Conservation (phyloP, 2,329 filamentous ascomycete genomes). For the Xylariaceae sp. region DNA sequence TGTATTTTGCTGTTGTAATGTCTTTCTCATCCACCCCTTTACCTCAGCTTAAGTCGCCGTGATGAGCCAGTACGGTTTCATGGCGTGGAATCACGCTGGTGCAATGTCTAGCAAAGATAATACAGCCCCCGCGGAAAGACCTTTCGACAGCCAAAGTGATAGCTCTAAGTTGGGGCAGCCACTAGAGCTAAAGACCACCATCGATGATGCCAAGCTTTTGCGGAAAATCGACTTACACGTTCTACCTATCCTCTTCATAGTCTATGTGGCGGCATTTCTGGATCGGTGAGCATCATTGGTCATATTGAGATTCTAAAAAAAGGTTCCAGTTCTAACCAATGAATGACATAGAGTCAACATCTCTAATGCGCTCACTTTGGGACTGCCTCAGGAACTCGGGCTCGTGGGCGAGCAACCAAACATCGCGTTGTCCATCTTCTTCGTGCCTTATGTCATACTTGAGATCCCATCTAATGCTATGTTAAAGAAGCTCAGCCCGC, state of each 20-base stretch:
- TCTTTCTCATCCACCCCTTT: no score
- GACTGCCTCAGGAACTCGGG: constrained; percentile 1
- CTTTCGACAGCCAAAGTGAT: no score
- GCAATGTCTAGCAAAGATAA: no score
- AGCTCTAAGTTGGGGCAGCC: no score
- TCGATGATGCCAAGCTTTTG: neutral
- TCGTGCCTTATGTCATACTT: constrained; percentile 1
- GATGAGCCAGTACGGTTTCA: no score
- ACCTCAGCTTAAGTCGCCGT: no score
- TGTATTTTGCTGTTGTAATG: no score
- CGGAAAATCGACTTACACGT: constrained; percentile 4
- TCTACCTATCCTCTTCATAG: constrained; percentile 3
- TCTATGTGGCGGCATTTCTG: constrained; percentile 1
- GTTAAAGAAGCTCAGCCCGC: constrained; percentile 1
- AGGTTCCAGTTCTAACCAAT: neutral
- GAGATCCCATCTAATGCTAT: neutral
- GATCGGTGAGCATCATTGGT: neutral
- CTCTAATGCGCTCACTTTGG: constrained; percentile 2
- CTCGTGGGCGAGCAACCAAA: constrained; percentile 2
- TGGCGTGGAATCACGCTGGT: no score
- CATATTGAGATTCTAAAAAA: neutral
- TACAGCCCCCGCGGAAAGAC: no score
- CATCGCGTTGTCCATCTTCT: constrained; percentile 1
- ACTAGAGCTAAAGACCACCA: no score
- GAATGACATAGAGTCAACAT: constrained; percentile 1